Evolutionary conservation across 176 grass and related monocot genomes (phyloP).

Genomic region (Eragrostis nindensis): DNA sequence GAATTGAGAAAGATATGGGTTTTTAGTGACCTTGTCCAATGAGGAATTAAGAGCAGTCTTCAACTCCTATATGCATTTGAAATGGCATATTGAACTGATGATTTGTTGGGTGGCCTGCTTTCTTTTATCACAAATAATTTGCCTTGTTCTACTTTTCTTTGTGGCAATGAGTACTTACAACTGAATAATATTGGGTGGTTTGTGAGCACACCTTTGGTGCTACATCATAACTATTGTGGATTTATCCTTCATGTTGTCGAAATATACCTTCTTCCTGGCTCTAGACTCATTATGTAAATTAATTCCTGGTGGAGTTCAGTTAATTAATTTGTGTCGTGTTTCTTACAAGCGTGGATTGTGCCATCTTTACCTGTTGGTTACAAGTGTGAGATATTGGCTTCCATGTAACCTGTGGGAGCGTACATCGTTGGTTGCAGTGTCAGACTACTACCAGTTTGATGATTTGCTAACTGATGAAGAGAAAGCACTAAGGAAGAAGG

Average conservation of each 20-base stretch:
- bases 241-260: background rate
- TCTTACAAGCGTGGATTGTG: background rate
- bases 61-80: background rate
- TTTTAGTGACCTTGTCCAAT: background rate
- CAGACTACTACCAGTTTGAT: slow-evolving; percentile 90
- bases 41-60: background rate
- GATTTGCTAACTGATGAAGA: slow-evolving; percentile 81
- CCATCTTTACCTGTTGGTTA: background rate
- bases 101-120: background rate
- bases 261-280: too few species aligned
- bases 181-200: slow-evolving; percentile 22
- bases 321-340: background rate
- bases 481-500: slow-evolving; percentile 62
- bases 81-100: background rate
- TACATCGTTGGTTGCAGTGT: slow-evolving; percentile 52
- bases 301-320: background rate
- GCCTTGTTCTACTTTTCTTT: background rate
- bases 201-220: background rate
- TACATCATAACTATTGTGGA: background rate
- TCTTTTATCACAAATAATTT: background rate
- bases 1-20: background rate
- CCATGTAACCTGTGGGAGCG: background rate
- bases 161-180: background rate
- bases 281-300: background rate
- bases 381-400: background rate